A percentile compares a stretch with the other conserved stretches of the same genome.
Conservation (phyloP, 2,329 filamentous ascomycete genomes). For the Fusarium protoensiforme region DNA sequence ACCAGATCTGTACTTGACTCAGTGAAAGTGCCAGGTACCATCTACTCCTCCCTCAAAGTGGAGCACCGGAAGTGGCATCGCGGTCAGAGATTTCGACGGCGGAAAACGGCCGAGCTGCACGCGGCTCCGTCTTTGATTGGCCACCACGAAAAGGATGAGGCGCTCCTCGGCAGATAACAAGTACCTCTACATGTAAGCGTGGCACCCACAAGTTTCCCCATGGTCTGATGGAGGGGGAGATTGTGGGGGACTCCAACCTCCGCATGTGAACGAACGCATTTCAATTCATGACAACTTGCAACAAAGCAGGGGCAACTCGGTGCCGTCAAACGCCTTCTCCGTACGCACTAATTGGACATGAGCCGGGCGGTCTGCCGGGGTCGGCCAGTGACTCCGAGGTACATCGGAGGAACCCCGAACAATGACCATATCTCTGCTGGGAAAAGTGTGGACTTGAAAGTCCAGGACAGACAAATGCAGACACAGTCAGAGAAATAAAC, state of each 20-base stretch:
- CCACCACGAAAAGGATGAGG: background rate
- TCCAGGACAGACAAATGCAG: background rate
- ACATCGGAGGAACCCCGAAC: slow-evolving; percentile 33
- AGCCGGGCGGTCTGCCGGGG: background rate
- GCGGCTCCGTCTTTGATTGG: background rate
- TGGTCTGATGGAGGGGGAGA: slow-evolving; percentile 19
- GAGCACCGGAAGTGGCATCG: background rate
- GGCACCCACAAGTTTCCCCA: slow-evolving; percentile 1
- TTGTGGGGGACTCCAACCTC: background rate
- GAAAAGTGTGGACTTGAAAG: background rate
- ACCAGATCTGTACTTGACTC: slow-evolving; percentile 27
- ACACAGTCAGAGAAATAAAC: background rate
- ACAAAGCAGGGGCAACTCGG: background rate
- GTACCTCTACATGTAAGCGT: background rate
- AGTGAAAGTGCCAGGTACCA: slow-evolving; percentile 18
- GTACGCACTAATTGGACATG: background rate
- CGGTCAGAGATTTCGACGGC: background rate
- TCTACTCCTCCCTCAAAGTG: background rate
- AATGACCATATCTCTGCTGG: slow-evolving; percentile 1
- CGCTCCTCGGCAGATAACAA: slow-evolving; percentile 20
- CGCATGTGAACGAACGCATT: background rate
- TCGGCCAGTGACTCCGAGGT: slow-evolving; percentile 37
- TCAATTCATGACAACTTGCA: background rate
- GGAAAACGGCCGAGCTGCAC: background rate
- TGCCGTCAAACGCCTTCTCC: slow-evolving; percentile 8